Evolutionary conservation across 2,329 filamentous ascomycete genomes (phyloP), one percentile per base, ranked within the genome.

Genomic region (Cladosporium sp.): DNA sequence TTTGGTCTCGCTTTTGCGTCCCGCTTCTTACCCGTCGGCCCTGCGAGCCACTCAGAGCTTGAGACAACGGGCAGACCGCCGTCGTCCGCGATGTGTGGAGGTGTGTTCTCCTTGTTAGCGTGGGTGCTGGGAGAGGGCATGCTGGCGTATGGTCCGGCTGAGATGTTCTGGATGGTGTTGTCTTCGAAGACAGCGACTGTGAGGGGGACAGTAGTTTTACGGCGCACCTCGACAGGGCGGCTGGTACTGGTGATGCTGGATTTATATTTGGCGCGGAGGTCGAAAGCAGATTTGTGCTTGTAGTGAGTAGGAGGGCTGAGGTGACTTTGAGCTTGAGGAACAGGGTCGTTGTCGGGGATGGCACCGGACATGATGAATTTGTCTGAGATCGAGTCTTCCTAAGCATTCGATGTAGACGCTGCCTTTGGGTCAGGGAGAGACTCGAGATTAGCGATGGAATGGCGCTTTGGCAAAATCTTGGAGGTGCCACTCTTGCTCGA

Each of bases 201-300:
- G 14, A 21, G 60, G 32, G 13, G 53, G 54, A 51, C 66, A 66
- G 65, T 62, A 61, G 66, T 65, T 59, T 72, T 70, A 21, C 70
- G 69, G 21, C 65, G 68, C 28, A 72, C 69, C 56, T 72, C 70
- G 7, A 75, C 53, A 3, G 70, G 71, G 13, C 66, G 72, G 0
- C 69, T 67, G 13, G 49, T 43, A 30, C 65, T 67, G 16, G 56
- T 68, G 28, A 64, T 57, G 32, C 49, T 69, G 58, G 65, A 67
- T n/a, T 70, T 74, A 67, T 74, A 76, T n/a, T 71, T 73, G 18
- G 71, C 75, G 23, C 74, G 73, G 21, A 77, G 72, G 54, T 77
- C 75, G 49, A 75, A 69, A 3, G 73, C 73, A n/a, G 76, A 77
- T 57, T 72, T 73, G 34, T 58, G 54, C 18, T 65, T 53, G 54